Conservation (phyloP, 2,329 filamentous ascomycete genomes). For the Fusarium luffae region DNA sequence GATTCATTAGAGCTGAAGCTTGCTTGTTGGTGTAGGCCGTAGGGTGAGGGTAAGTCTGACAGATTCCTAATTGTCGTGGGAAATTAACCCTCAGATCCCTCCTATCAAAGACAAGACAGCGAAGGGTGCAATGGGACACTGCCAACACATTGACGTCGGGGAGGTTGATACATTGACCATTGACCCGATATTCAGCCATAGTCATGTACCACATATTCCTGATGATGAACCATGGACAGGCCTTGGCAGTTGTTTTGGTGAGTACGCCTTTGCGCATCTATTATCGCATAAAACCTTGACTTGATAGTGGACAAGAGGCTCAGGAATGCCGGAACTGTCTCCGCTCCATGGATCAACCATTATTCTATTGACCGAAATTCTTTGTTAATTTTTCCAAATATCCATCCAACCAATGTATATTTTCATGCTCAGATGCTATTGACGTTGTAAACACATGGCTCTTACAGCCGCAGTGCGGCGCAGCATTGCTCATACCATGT, state of each 20-base stretch:
- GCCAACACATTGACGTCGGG: not conserved
- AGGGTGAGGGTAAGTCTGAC: not conserved
- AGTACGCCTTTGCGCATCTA: not conserved
- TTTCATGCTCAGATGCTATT: not conserved
- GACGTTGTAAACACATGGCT: not conserved
- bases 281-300: not conserved
- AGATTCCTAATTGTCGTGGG: slow-evolving; percentile 17
- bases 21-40: not conserved
- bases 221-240: not conserved
- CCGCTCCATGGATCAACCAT: slow-evolving; percentile 6
- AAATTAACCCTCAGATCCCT: not conserved
- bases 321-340: not conserved
- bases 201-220: not conserved
- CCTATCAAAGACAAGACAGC: not conserved
- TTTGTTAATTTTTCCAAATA: slow-evolving; percentile 6
- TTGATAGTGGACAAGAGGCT: not conserved
- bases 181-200: not conserved
- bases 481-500: not conserved
- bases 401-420: not conserved
- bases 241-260: not conserved
- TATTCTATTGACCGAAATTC: not conserved
- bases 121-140: not conserved
- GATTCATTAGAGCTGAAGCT: slow-evolving; percentile 23
- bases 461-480: not conserved
- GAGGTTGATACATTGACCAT: not conserved